Evolutionary conservation across 1,284 basidiomycete genomes (phyloP), one percentile per base, ranked within the genome.

Genomic region (Tilletia indica): DNA sequence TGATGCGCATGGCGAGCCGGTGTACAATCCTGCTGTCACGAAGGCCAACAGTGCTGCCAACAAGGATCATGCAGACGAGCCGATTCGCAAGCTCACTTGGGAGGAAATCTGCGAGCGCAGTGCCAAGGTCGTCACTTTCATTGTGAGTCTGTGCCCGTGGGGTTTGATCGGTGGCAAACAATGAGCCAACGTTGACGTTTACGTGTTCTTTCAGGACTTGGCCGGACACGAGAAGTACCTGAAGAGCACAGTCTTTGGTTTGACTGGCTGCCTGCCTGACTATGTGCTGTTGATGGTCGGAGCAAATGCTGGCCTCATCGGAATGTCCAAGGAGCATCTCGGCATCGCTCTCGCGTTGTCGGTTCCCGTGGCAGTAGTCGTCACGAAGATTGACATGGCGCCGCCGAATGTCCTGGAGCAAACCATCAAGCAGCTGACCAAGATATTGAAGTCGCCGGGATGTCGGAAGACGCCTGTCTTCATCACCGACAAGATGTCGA

Each of bases 341-440:
- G 94, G 96, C 0, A 95, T 99, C 71, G 91, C 96, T 0, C 87
- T 99, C 0, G 96, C 96, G 1, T 86, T 99, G 66, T 93, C 91
- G 78, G 92, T 99, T 1, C 96, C 96, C 1, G 91, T 99, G 47
- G 90, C 94, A 4, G 92, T 97, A 38, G 94, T 93, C 84, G 91
- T 98, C 68, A 97, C 95, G 16, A 98, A 98, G 92, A 93, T 96
- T 81, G 97, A 99, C 85, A 98, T 97, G 96, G 97, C 95, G 0
- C 96, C 96, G 0, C 88, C 91, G 16, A 93, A 97, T 76, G 91
- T 97, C 47, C 88, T 95, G 64, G 90, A 90, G 51, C 91, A 96
- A 83, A 98, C 96, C 0, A 87, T 94, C 71, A 93, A 92, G 82
- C 95, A 98, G 86, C 91, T 98, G 1, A 89, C 90, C 39, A 98